Conservation (phyloP, 805 yeast genomes). For the Ogataea nakhonphanomensis region DNA sequence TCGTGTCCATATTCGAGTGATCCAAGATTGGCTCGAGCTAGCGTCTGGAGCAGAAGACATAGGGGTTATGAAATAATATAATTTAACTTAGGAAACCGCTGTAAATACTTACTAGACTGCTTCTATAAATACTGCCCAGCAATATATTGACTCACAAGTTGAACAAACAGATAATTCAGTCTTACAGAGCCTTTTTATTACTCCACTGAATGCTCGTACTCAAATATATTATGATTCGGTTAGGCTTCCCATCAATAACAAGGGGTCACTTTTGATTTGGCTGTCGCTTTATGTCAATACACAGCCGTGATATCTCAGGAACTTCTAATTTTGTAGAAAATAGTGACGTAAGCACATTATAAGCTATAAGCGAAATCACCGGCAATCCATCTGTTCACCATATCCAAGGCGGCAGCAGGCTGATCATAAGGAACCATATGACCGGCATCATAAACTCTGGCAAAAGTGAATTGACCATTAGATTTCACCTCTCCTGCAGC, state of each 20-base stretch:
- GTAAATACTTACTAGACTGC: not conserved
- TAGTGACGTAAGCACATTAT: not conserved
- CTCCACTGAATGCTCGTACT: too few relatives aligned
- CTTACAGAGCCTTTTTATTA: too few relatives aligned
- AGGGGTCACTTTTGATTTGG: not conserved
- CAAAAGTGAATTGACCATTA: conserved; percentile 68
- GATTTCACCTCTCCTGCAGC: conserved; percentile 39
- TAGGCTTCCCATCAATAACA: not conserved
- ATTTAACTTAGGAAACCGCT: not conserved
- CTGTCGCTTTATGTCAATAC: not conserved
- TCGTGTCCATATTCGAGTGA: not conserved
- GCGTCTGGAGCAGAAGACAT: not conserved
- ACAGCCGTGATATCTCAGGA: not conserved
- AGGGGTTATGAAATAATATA: not conserved
- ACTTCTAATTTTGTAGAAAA: too few relatives aligned
- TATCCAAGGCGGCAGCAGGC: conserved; percentile 70
- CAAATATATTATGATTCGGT: too few relatives aligned
- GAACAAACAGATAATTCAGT: too few relatives aligned
- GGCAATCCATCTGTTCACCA: conserved; percentile 81
- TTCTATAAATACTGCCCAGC: too few relatives aligned
- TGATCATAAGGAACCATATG: conserved; percentile 95
- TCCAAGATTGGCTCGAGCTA: not conserved
- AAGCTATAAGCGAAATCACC: conserved; percentile 50
- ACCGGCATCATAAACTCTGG: conserved; percentile 85
- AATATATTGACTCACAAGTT: too few relatives aligned